Percentiles rank a stretch among this genome's conserved stretches.
phyloP scores from a whole-genome alignment of 306 rosid genomes.

The Geum urbanum region DNA sequence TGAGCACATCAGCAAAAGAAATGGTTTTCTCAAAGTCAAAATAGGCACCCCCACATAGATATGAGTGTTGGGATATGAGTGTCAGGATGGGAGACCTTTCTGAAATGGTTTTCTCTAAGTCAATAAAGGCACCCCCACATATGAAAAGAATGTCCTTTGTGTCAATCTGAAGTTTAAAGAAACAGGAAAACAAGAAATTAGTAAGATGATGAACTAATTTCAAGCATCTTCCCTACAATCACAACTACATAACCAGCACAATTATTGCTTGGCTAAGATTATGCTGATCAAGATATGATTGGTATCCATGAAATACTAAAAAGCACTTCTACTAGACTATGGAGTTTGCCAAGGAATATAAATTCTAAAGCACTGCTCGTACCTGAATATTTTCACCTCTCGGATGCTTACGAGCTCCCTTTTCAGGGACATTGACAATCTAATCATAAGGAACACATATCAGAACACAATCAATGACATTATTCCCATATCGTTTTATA shows the following conservation, averaged over 20 bases:
- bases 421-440: conserved; percentile 98
- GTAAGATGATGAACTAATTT: conserved; percentile 14
- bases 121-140: conserved; percentile 94
- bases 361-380: background rate
- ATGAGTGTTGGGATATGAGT: conserved; percentile 22
- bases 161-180: conserved; percentile 58
- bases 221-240: background rate
- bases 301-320: background rate
- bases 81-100: conserved; percentile 63
- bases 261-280: conserved; percentile 1
- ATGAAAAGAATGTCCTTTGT: conserved; percentile 97
- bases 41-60: conserved; percentile 88
- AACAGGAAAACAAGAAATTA: conserved; percentile 13
- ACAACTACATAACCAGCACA: conserved; percentile 11
- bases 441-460: conserved; percentile 37
- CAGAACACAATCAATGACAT: conserved; percentile 14
- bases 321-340: conserved; percentile 2
- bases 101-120: conserved; percentile 95
- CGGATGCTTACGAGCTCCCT: conserved; percentile 96
- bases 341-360: conserved; percentile 2
- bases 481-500: background rate
- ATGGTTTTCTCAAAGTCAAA: conserved; percentile 93
- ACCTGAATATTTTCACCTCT: conserved; percentile 97
- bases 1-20: conserved; percentile 33
- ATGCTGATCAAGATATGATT: conserved; percentile 10